phyloP scores from a whole-genome alignment of 495 filamentous ascomycete species.

The Aspergillus egyptiacus region DNA sequence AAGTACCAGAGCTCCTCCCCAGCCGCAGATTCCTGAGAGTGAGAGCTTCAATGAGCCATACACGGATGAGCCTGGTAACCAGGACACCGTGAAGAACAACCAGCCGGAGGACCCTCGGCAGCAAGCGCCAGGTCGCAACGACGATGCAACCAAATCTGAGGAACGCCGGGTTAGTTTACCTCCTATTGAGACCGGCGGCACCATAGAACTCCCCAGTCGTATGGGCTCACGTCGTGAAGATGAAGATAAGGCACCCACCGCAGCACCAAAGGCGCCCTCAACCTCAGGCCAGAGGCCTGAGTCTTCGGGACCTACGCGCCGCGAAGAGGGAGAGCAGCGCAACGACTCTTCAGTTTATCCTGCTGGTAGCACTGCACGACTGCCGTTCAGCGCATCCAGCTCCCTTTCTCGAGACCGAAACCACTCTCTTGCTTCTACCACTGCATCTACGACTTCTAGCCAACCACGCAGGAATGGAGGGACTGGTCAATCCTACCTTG shows the following conservation, averaged over 20 bases:
- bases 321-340: constrained; percentile 10
- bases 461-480: constrained; percentile 20
- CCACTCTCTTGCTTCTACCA: constrained; percentile 41
- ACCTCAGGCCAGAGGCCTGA: constrained; percentile 54
- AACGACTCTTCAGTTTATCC: constrained; percentile 6
- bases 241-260: constrained; percentile 40
- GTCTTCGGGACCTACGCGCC: constrained; percentile 3
- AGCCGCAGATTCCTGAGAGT: constrained; percentile 31
- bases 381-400: constrained; percentile 55
- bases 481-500: constrained; percentile 29
- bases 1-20: constrained; percentile 61
- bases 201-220: constrained; percentile 60
- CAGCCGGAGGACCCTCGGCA: constrained; percentile 38
- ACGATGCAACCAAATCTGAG: constrained; percentile 6
- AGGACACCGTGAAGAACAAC: constrained; percentile 20
- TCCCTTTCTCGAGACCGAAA: constrained; percentile 45
- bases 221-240: constrained; percentile 54
- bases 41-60: constrained; percentile 52
- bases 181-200: constrained; percentile 54
- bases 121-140: constrained; percentile 43
- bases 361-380: constrained; percentile 36
- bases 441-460: constrained; percentile 44
- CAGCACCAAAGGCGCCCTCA: constrained; percentile 27
- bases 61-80: constrained; percentile 50
- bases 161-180: constrained; percentile 49